Conservation (phyloP, 371 early-diverging fungal species). For the Phascolomyces articulosus region DNA sequence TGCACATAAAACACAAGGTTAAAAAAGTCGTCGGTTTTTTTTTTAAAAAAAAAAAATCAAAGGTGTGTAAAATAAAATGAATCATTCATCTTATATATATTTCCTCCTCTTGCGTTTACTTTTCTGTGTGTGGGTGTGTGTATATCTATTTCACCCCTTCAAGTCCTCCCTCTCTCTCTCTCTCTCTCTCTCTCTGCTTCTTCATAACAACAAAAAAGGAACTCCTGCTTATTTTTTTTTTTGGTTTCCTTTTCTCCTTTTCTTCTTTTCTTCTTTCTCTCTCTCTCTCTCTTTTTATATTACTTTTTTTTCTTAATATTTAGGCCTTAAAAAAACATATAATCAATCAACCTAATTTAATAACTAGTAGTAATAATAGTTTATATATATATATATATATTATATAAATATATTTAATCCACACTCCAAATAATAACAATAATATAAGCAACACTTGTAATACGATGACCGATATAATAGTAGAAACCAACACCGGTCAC, state of each 20-base stretch:
- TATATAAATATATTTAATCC: no score
- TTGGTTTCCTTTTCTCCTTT: slow-evolving; percentile 1
- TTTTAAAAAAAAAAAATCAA: not conserved
- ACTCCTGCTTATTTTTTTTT: slow-evolving; percentile 4
- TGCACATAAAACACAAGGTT: slow-evolving; percentile 1
- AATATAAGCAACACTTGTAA: no score
- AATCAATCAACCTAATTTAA: no score
- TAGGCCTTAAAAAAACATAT: no score
- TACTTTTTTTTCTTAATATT: not conserved
- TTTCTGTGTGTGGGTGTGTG: slow-evolving; percentile 5
- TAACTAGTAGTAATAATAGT: no score
- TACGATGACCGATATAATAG: not conserved
- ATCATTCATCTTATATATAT: no score
- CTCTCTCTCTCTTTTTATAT: not conserved
- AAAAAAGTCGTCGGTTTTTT: not conserved
- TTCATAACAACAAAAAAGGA: not conserved
- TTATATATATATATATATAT: no score
- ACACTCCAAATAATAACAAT: no score
- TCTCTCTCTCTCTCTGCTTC: no score
- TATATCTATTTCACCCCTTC: not conserved
- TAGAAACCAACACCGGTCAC: no score
- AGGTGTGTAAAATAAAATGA: no score
- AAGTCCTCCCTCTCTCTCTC: not conserved
- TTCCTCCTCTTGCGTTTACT: not conserved
- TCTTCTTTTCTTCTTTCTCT: not conserved